A percentile compares a stretch with the other conserved stretches of the same genome.
Conservation (phyloP, 768 basidiomycete species). For the Scleroderma citrinum region DNA sequence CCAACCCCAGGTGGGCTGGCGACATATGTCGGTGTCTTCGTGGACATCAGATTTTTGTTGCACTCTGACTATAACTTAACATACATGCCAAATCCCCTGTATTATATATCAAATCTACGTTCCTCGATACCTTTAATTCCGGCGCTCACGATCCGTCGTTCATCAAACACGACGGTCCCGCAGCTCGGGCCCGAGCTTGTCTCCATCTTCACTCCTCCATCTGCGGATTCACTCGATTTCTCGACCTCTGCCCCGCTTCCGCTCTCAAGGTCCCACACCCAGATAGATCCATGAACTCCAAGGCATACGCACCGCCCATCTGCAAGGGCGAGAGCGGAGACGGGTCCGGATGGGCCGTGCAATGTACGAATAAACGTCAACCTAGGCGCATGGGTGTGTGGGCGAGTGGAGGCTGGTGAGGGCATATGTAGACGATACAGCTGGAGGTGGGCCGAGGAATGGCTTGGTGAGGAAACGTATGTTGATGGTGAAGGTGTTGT, state of each 20-base stretch:
- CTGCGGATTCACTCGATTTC: slow-evolving; percentile 27
- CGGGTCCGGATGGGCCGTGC: slow-evolving; percentile 62
- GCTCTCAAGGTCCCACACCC: slow-evolving; percentile 83
- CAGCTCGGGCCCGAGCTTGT: slow-evolving; percentile 1
- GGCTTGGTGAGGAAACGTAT: slow-evolving; percentile 32
- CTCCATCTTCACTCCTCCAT: background rate
- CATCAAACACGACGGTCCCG: slow-evolving; percentile 64
- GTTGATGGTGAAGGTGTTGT: slow-evolving; percentile 3
- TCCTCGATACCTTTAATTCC: slow-evolving; percentile 28
- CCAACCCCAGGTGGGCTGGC: too few relatives aligned
- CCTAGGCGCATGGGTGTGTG: slow-evolving; percentile 53
- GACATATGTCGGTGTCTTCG: too few relatives aligned
- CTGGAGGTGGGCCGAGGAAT: slow-evolving; percentile 54
- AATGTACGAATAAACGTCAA: slow-evolving; percentile 67
- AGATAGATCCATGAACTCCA: slow-evolving; percentile 64
- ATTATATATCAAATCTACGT: slow-evolving; percentile 30
- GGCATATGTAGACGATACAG: slow-evolving; percentile 71
- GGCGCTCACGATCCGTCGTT: slow-evolving; percentile 59
- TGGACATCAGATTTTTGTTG: too few relatives aligned
- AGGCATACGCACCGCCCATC: slow-evolving; percentile 82
- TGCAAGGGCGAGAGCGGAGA: slow-evolving; percentile 63
- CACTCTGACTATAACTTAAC: background rate
- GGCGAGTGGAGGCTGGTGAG: slow-evolving; percentile 40
- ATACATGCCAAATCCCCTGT: background rate
- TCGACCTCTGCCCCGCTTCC: slow-evolving; percentile 34